Conservation (phyloP, 768 basidiomycete genomes). For the Boletus speciosus region DNA sequence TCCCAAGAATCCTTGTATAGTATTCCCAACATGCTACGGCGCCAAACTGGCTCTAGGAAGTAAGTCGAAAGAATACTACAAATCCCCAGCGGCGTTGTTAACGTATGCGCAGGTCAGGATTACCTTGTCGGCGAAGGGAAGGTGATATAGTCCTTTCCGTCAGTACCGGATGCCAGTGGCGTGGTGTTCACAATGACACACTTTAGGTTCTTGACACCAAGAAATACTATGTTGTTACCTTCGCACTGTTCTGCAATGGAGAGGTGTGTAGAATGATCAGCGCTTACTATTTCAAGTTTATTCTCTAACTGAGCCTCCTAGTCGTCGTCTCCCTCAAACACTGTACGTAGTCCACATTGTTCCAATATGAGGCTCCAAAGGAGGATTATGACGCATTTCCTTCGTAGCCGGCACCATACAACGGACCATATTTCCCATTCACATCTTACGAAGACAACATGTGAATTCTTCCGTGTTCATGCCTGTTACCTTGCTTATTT, state of each 20-base stretch:
- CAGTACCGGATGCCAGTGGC: neutral
- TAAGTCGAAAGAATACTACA: conserved; percentile 23
- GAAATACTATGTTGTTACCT: conserved; percentile 54
- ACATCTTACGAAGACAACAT: conserved; percentile 58
- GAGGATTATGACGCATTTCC: neutral
- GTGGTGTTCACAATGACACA: neutral
- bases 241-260: conserved; percentile 57
- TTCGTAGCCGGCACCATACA: conserved; percentile 49
- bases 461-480: conserved; percentile 26
- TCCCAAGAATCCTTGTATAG: conserved; percentile 50
- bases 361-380: neutral
- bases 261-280: conserved; percentile 38
- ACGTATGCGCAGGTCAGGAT: conserved; percentile 37
- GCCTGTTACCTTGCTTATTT: neutral
- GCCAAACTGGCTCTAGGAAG: conserved; percentile 44
- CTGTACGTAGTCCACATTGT: conserved; percentile 10
- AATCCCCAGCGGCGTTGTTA: neutral
- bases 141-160: conserved; percentile 24
- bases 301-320: conserved; percentile 15
- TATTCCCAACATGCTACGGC: conserved; percentile 59
- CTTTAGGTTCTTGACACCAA: conserved; percentile 45
- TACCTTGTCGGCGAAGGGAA: conserved; percentile 53
- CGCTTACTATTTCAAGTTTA: neutral
- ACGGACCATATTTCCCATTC: conserved; percentile 56
- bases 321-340: conserved; percentile 64